Evolutionary conservation across 2,329 filamentous ascomycete species (phyloP).

Genomic region (Neobulgaria alba): DNA sequence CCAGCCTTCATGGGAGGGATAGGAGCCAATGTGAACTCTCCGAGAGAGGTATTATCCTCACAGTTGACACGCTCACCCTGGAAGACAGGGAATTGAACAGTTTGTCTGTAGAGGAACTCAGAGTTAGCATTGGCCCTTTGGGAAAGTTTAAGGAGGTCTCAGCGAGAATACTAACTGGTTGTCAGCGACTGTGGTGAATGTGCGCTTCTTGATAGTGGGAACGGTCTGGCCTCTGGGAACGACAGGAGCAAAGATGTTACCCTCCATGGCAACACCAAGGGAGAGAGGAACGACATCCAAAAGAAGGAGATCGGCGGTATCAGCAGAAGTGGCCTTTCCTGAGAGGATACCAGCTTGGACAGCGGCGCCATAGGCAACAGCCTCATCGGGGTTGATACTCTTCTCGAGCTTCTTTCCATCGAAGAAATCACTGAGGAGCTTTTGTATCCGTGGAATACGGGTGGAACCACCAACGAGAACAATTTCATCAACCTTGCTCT

Average conservation of each 20-base stretch:
- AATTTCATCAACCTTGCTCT: conserved; percentile 92
- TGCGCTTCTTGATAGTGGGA: conserved; percentile 71
- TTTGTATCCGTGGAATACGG: conserved; percentile 98
- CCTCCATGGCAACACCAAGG: conserved; percentile 98
- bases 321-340: conserved; percentile 91
- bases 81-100: conserved; percentile 37
- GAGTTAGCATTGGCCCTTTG: conserved; percentile 57
- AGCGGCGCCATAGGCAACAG: conserved; percentile 96
- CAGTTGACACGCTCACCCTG: conserved; percentile 98
- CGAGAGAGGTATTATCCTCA: conserved; percentile 94
- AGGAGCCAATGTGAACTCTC: conserved; percentile 92
- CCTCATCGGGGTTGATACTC: conserved; percentile 99
- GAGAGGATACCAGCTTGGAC: conserved; percentile 98
- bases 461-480: conserved; percentile 98
- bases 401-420: conserved; percentile 99
- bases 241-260: conserved; percentile 95
- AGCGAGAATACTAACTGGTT: no score
- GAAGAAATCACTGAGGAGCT: conserved; percentile 98
- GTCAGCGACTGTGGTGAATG: conserved; percentile 80
- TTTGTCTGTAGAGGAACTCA: conserved; percentile 12
- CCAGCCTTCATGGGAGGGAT: conserved; percentile 70
- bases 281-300: conserved; percentile 95
- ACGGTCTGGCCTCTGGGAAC: conserved; percentile 73
- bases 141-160: neutral
- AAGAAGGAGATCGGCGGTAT: conserved; percentile 88